Evolutionary conservation across 108 stramenopile species (phyloP), one percentile per base, ranked within the genome.

Genomic region (Cyclotella atomus): DNA sequence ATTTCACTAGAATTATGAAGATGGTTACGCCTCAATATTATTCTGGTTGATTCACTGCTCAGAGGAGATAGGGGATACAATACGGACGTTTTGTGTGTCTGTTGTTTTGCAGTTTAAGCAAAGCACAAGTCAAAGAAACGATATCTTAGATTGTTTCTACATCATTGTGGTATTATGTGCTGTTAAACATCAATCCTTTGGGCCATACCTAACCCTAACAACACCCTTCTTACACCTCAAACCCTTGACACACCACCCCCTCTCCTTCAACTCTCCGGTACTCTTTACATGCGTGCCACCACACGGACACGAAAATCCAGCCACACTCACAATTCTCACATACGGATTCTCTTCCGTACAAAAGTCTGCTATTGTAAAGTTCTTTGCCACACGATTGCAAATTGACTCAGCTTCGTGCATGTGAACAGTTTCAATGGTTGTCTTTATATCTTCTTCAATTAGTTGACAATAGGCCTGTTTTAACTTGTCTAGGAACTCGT

Each of bases 211-310:
- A 47, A 92, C 77, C 68, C 88, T 73, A 7, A 92, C 87, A 23
- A 88, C 85, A 23, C 86, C 87, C 68, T 90, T 90, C 77, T 92
- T 92, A 71, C 82, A 77, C 72, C 81, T 85, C 57, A 92, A 71
- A 10, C 91, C 87, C 29, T 54, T 69, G 15, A 92, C 83, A 19
- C 80, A 70, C 89, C 89, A 92, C 9, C 78, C 80, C 19, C 89
- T 79, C 49, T 83, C 79, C 46, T 77, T 81, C 68, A 88, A 68
- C 12, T 61, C 73, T 21, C 78, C 74, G 2, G 88, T 88, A 49
- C 87, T 87, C 14, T 62, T 71, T 1, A 88, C 89, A 49, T 92
- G 91, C 8, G 91, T 92, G 28, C 92, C 89, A 5, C 89, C 92
- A 71, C 92, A 92, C 7, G 91, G 91, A 79, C 87, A 87, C 19